Base-by-base conservation (phyloP, 345 rosid genomes). In the Excoecaria cochinchinensis region DNA sequence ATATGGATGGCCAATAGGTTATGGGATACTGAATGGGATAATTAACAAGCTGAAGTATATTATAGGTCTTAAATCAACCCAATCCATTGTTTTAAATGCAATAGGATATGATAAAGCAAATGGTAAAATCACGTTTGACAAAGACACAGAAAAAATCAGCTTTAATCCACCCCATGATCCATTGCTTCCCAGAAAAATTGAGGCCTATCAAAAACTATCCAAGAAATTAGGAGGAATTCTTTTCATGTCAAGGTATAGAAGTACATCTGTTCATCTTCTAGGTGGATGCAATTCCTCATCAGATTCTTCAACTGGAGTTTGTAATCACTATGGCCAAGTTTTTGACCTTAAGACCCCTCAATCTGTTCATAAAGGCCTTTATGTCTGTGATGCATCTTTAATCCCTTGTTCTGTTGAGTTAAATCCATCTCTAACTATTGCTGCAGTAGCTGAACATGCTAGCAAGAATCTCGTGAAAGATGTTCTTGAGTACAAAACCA, bases 271-370 rank as follows among this genome's bases (percentile, higher is more conserved):
- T 65, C 87, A 86, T 72, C 85, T 78, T 59, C 69, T 86, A 51
- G 89, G 89, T 40, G 89, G 89, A n/a, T 86, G 87, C 82, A 82
- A 58, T 83, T 80, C 69, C 78, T 39, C 87, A 40, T 68, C 76
- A 47, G 84, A 82, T 76, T 68, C 75, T 67, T 74, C 78, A 31
- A 51, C 50, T 5, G 89, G 89, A 42, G 87, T 84, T n/a, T 86
- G 85, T 52, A 80, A 82, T 52, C 76, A 83, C 39, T 47, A 71
- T 1, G 84, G 87, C 42, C 89, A 82, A 80, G 81, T 82, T 76
- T 80, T 73, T 72, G 77, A 86, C 60, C 64, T 82, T 7, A 48
- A 76, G 60, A 51, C 72, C 42, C 60, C 82, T 6, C 42, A 73
- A 22, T 50, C 71, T 16, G 81, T 84, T 75, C 83, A 84, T 44